phyloP scores from a whole-genome alignment of 2,329 filamentous ascomycete genomes.

The Fusarium sp. region DNA sequence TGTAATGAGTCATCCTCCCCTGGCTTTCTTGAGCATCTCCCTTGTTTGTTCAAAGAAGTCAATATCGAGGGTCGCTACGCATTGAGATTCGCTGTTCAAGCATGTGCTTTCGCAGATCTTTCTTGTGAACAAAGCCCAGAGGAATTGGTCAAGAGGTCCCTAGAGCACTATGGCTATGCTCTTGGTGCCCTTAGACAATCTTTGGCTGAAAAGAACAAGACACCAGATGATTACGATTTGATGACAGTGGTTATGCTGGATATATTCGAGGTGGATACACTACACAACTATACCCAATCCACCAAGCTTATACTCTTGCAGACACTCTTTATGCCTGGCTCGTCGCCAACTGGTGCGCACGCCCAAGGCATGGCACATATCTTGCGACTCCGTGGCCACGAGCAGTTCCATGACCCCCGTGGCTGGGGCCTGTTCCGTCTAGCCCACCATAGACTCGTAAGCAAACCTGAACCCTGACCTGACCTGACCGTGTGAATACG shows the following conservation, averaged over 20 bases:
- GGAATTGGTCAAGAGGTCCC: conserved; percentile 39
- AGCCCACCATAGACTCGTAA: conserved; percentile 49
- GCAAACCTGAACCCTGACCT: not conserved
- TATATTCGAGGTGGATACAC: conserved; percentile 48
- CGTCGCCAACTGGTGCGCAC: conserved; percentile 43
- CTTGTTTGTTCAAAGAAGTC: conserved; percentile 50
- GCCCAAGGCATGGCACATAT: conserved; percentile 54
- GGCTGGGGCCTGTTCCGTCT: conserved; percentile 53
- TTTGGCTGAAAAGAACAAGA: conserved; percentile 43
- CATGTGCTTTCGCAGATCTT: conserved; percentile 48
- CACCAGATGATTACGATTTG: conserved; percentile 51
- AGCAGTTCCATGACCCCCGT: conserved; percentile 48
- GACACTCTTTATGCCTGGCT: conserved; percentile 47
- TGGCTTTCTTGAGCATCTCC: conserved; percentile 53
- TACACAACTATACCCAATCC: no score
- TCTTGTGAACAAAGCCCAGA: conserved; percentile 38
- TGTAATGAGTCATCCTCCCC: conserved; percentile 48
- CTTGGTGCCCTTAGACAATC: conserved; percentile 47
- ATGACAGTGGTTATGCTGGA: conserved; percentile 53
- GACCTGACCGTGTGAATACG: not conserved
- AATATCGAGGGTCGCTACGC: conserved; percentile 50
- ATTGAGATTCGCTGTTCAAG: conserved; percentile 51
- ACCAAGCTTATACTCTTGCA: conserved; percentile 1
- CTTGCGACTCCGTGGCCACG: conserved; percentile 47
- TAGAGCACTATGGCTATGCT: conserved; percentile 49